Conservation (phyloP, 176 grass and related monocot species). For the Lolium perenne region DNA sequence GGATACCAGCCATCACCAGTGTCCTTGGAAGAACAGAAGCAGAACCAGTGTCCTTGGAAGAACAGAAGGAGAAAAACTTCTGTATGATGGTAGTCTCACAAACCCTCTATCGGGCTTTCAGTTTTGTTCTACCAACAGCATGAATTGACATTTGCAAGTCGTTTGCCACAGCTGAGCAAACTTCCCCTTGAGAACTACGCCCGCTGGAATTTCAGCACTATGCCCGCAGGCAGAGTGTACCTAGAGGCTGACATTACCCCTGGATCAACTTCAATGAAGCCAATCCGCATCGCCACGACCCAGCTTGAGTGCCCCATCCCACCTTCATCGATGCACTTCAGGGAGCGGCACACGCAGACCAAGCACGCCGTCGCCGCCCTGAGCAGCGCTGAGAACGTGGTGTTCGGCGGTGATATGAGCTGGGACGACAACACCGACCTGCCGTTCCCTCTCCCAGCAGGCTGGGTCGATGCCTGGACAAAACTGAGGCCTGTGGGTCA, state of each 20-base stretch:
- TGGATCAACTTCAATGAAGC: not conserved
- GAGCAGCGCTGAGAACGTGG: constrained; percentile 8
- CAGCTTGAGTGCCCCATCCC: not conserved
- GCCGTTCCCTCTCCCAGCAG: constrained; percentile 16
- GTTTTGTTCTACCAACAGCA: too few relatives aligned
- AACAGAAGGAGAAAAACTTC: not conserved
- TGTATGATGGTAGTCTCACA: not conserved
- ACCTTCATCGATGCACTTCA: too few relatives aligned
- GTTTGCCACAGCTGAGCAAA: not conserved
- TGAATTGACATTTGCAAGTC: not conserved
- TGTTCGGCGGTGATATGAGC: constrained; percentile 39
- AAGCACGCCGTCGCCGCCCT: not conserved
- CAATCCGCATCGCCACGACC: constrained; percentile 4
- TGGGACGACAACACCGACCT: constrained; percentile 3
- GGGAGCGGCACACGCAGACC: constrained; percentile 14
- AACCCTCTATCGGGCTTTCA: not conserved
- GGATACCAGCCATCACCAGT: constrained; percentile 6
- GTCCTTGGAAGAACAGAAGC: not conserved
- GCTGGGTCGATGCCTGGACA: constrained; percentile 27
- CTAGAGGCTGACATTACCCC: not conserved
- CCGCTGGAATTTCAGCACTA: not conserved
- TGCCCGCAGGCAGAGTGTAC: not conserved
- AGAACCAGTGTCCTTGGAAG: not conserved
- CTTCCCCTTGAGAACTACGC: not conserved
- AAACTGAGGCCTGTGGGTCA: too few relatives aligned